Evolutionary conservation across 805 yeast species (phyloP), one percentile per base, ranked within the genome.

Genomic region (Candida pini): DNA sequence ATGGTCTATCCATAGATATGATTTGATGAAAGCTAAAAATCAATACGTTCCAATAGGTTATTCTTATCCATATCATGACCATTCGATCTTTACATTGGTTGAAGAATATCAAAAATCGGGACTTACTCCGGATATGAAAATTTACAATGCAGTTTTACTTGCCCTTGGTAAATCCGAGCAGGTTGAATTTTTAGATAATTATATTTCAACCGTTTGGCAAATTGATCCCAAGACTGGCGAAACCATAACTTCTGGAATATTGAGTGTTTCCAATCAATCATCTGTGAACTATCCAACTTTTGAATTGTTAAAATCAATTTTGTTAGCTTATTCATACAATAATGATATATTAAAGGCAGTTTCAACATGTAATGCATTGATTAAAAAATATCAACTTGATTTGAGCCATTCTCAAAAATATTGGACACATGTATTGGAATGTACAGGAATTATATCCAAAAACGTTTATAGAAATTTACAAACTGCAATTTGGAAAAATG

Each of bases 301-400:
- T 18, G 28, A 36, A 8, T 37, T 45, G 3, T 43, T 63, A 18
- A 43, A 44, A 9, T 49, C 58, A 7, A 48, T 63, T 4, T 26
- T 62, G 2, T 40, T 50, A 10, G 48, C 63, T 0, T 60, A 54
- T 38, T 36, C 54, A 6, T 50, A 49, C 37, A 58, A 59, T 33
- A 46, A 48, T 20, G 47, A 55, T 13, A 36, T 58, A 8, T 20
- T 45, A 12, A 44, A 50, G 26, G 63, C 60, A n/a, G 29, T 62
- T 4, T 18, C 43, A 17, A 33, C 51, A 10, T 44, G 56, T 34
- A 45, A 48, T 27, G 30, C 39, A 9, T 38, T 60, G 15, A 39
- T 57, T 5, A 34, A 36, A 18, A 40, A 43, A 12, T 58, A 56
- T 41, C 18, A 44, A 8, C 25, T 50, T 24, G 40, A 48, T 18